These are phyloP conservation scores for Chalciporus chontae DNA, from an alignment of 768 basidiomycete species.

Conservation along the genomic window DNA sequence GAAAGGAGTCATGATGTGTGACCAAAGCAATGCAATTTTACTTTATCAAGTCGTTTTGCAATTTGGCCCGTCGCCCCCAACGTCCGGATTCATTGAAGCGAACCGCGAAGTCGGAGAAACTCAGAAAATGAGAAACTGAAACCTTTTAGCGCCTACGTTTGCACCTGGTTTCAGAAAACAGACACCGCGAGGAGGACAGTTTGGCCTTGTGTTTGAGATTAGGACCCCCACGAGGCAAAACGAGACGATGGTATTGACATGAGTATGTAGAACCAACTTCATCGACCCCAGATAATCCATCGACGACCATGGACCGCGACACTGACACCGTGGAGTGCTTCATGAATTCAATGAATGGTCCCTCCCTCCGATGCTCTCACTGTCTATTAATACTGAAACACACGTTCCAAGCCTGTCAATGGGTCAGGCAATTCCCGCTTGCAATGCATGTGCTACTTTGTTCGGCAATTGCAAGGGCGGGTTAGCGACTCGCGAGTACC, in stretches of 20 bases:
- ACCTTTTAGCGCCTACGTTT: too few species aligned
- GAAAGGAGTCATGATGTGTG: constrained; percentile 3
- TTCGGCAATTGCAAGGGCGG: not conserved
- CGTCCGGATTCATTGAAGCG: not conserved
- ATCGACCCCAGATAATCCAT: not conserved
- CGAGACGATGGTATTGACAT: not conserved
- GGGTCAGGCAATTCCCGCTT: not conserved
- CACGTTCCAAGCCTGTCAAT: not conserved
- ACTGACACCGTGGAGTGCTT: not conserved
- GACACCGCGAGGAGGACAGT: not conserved
- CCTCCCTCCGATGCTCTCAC: not conserved
- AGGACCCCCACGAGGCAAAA: not conserved
- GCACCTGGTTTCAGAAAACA: not conserved
- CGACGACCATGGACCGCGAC: not conserved
- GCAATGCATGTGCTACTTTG: not conserved
- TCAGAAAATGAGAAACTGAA: not conserved
- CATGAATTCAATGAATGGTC: not conserved
- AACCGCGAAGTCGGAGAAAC: not conserved
- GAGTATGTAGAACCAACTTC: not conserved
- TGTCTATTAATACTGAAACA: constrained; percentile 8
- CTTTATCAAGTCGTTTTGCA: constrained; percentile 16
- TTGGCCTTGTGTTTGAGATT: not conserved
- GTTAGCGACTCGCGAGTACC: too few species aligned
- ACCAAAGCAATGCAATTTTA: constrained; percentile 2
- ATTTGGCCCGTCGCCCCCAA: not conserved